Evolutionary conservation across 441 rosid species (phyloP).

Genomic region (Iberis amara): DNA sequence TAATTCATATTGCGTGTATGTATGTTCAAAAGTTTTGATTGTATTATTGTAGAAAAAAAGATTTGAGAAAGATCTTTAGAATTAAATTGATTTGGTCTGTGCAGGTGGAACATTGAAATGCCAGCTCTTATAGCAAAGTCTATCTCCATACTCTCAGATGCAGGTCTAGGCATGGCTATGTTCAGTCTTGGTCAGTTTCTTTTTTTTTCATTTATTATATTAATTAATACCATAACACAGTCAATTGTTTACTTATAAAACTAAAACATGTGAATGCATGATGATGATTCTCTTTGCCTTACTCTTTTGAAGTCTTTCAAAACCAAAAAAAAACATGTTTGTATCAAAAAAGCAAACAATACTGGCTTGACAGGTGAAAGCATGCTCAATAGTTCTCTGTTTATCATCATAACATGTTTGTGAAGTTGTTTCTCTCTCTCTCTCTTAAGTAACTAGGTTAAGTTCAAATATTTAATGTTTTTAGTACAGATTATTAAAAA

Average conservation of each 20-base stretch:
- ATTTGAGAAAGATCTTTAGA: conserved; percentile 26
- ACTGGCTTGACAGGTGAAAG: conserved; percentile 32
- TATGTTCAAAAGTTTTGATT: neutral
- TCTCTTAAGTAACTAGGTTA: neutral
- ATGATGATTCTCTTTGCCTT: conserved; percentile 31
- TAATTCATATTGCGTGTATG: neutral
- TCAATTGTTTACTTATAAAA: conserved; percentile 22
- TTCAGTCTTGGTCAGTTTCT: conserved; percentile 94
- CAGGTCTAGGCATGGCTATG: conserved; percentile 99
- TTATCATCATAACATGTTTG: conserved; percentile 42
- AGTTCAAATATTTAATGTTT: neutral
- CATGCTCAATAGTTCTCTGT: conserved; percentile 33
- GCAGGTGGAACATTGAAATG: conserved; percentile 89
- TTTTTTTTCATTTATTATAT: conserved; percentile 11
- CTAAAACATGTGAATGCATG: conserved; percentile 29
- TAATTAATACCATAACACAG: conserved; percentile 21
- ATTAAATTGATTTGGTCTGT: conserved; percentile 25
- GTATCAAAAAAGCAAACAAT: conserved; percentile 39
- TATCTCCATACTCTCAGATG: conserved; percentile 97
- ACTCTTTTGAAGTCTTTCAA: conserved; percentile 19
- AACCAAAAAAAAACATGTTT: conserved; percentile 25
- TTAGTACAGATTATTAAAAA: neutral
- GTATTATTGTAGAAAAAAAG: conserved; percentile 14
- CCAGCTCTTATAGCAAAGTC: conserved; percentile 89
- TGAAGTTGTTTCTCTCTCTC: neutral